Conservation (phyloP, 2,329 filamentous ascomycete genomes). For the Xylaria sp. region DNA sequence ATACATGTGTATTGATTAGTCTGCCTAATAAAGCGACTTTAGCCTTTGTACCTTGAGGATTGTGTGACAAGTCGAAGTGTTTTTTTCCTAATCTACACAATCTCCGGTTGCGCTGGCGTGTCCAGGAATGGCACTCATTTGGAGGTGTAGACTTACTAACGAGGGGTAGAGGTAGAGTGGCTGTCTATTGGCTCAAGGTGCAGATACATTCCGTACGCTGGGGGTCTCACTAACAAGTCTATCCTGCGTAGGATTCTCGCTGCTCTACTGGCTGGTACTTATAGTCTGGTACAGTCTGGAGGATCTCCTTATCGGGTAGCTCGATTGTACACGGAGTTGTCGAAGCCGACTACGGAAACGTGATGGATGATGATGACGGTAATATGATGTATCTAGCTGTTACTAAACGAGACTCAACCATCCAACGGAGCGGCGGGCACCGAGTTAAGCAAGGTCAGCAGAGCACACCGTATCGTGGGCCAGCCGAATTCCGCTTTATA, state of each 20-base stretch:
- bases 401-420: background rate
- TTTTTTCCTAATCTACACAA: too few species aligned
- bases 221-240: too few species aligned
- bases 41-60: background rate
- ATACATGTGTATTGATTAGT: conserved; percentile 9
- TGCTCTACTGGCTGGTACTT: background rate
- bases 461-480: conserved; percentile 1
- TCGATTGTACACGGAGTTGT: background rate
- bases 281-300: background rate
- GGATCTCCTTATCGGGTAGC: background rate
- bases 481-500: background rate
- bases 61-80: background rate
- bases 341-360: background rate
- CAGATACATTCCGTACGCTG: too few species aligned
- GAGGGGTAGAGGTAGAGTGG: too few species aligned
- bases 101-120: too few species aligned
- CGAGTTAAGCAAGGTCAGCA: conserved; percentile 8
- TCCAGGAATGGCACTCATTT: too few species aligned
- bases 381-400: background rate
- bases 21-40: background rate
- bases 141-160: too few species aligned
- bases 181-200: too few species aligned
- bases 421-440: conserved; percentile 10
- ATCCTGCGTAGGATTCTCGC: background rate
- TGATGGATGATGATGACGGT: background rate